Base-by-base conservation (phyloP, 1,139 yeast genomes). In the Candida sanyaensis region DNA sequence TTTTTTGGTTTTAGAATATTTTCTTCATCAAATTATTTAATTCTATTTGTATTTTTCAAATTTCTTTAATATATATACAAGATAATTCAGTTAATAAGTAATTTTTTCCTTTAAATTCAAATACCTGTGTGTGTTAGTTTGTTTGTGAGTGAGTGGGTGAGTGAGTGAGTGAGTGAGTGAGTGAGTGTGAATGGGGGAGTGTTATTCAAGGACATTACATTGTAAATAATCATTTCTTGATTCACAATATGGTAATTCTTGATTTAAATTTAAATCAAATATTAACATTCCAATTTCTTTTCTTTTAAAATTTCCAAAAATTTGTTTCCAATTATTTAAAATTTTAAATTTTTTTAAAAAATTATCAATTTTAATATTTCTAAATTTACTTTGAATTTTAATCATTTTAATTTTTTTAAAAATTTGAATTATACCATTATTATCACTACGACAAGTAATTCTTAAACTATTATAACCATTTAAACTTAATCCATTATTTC, bases 201-300 rank as follows among this genome's bases (percentile, higher is more conserved):
- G n/a, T n/a, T n/a, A n/a, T 9, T 43, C 21, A 7, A 43, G 30
- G 2, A 47, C 43, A 31, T 41, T 46, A 33, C 56, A 53, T 41
- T 31, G 41, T 33, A 53, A 30, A 36, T 43, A 32, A 6, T 47
- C 48, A 9, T 27, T 23, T 37, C 56, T 38, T 21, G 50, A 42
- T 43, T 53, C 56, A 43, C 56, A 53, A 44, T 45, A 49, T 4
- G 54, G 56, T 29, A 38, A 37, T 24, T 51, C 49, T 6, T 46
- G 46, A 41, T 47, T 34, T 11, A 38, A 37, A 28, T 41, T 44
- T 27, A 39, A 30, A 44, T 53, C 53, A 31, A 52, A 45, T 12
- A 53, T 49, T 21, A 52, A 37, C 28, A 51, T 43, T 2, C 56
- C 56, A 23, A 53, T 38, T 13, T 48, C 41, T 37, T 47, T 48